These are phyloP conservation scores for Erodium maritimum DNA, from an alignment of 345 rosid species.

Conservation along the genomic window DNA sequence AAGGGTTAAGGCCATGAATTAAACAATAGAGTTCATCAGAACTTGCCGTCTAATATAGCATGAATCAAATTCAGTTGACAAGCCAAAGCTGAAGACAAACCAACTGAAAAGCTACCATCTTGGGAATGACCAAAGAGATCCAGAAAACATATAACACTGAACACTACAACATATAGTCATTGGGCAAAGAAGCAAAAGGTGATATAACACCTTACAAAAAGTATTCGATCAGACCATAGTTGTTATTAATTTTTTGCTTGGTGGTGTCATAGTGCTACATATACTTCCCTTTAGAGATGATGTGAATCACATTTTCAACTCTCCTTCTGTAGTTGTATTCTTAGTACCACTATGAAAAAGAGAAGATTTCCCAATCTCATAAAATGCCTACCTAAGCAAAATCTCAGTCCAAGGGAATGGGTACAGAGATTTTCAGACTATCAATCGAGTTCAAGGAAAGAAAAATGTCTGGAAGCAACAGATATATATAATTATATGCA, in stretches of 20 bases:
- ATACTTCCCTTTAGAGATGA: neutral
- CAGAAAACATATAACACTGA: neutral
- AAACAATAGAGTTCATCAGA: neutral
- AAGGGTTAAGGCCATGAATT: neutral
- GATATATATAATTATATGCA: neutral
- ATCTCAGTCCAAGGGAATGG: neutral
- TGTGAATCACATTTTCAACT: neutral
- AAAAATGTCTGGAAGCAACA: neutral
- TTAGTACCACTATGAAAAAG: too few species aligned
- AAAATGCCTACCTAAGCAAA: neutral
- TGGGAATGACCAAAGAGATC: neutral
- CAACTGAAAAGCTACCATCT: neutral
- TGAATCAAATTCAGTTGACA: neutral
- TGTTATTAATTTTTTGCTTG: neutral
- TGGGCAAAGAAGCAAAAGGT: neutral
- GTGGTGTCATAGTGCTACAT: neutral
- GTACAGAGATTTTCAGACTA: neutral
- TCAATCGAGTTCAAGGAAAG: neutral
- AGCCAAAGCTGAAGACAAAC: neutral
- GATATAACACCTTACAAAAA: neutral
- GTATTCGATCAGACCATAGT: neutral
- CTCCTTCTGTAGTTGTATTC: too few species aligned
- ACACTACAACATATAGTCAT: neutral
- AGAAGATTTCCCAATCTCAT: neutral
- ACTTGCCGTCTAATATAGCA: neutral